phyloP scores from a whole-genome alignment of 2,329 filamentous ascomycete species.

The Pseudonectria foliicola region DNA sequence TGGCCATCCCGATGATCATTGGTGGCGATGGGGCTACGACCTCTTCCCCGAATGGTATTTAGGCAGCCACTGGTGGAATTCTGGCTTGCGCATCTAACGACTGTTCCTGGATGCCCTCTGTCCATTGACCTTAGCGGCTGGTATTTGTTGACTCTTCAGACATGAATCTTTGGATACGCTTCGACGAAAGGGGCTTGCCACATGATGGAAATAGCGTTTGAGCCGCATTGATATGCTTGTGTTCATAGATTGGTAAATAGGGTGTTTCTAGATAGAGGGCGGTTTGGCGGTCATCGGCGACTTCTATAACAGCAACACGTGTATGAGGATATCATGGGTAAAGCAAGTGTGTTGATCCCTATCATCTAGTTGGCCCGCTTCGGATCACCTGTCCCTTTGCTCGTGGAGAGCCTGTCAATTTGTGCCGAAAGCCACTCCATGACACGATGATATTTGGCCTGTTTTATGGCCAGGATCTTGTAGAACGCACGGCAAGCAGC shows the following conservation, averaged over 20 bases:
- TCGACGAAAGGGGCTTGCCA: too few species aligned
- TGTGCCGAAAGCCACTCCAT: slow-evolving; percentile 60
- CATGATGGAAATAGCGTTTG: too few species aligned
- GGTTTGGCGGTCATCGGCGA: too few species aligned
- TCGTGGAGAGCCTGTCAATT: slow-evolving; percentile 27
- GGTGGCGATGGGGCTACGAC: slow-evolving; percentile 59
- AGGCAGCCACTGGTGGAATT: slow-evolving; percentile 55
- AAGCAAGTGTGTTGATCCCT: background rate
- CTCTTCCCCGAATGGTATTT: slow-evolving; percentile 48
- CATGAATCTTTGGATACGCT: too few species aligned
- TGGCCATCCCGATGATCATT: slow-evolving; percentile 52
- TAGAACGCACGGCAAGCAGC: slow-evolving; percentile 65
- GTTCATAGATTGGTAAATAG: too few species aligned
- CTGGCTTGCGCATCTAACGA: slow-evolving; percentile 18
- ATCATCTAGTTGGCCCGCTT: too few species aligned
- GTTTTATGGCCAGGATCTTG: slow-evolving; percentile 60
- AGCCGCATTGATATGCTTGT: too few species aligned
- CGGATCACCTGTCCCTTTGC: background rate
- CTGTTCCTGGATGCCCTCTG: background rate
- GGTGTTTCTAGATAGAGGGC: too few species aligned
- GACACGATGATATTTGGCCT: slow-evolving; percentile 59
- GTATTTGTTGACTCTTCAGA: too few species aligned
- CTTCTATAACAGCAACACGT: too few species aligned
- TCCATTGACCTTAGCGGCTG: too few species aligned
- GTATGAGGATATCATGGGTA: background rate